Evolutionary conservation across 2,329 filamentous ascomycete genomes (phyloP), one percentile per base, ranked within the genome.

Genomic region (Aspergillus quadricinctus): DNA sequence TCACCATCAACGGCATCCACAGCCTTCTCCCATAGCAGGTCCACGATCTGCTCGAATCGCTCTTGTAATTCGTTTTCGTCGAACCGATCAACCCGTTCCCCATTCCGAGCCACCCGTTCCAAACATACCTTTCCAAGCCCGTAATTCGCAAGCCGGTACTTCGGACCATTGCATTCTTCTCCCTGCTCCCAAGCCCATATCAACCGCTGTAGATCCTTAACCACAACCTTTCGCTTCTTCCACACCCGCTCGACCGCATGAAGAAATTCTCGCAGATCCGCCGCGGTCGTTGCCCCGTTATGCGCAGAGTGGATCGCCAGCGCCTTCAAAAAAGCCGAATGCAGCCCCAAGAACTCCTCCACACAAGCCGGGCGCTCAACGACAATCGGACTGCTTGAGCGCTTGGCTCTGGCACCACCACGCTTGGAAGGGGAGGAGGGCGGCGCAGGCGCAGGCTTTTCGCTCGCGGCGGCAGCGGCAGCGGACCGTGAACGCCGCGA

Each of bases 281-380:
- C 82, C 0, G 89, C 86, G 0, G 83, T 78, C 49, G 80, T 77
- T 29, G 77, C 75, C 57, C 87, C 86, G 69, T 88, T 84, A 72
- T 92, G 88, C 1, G 86, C 86, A 58, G 85, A 81, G 65, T 91
- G 87, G 9, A 92, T 75, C 0, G 83, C 81, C 25, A 90, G 76
- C 0, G 88, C 85, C 65, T 86, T 86, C 56, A 90, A 77, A 62
- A 92, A 88, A 10, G 86, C 80, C 43, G 78, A 78, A 69, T 91
- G 84, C 27, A 92, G 77, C 55, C 81, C 76, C 51, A 89, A 73
- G 17, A 91, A 76, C 50, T 88, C 83, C 40, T 65, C 58, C 25
- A 75, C 67, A 41, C 64, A 70, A 11, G 66, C 49, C 25, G 67
- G 67, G 6, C 63, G 68, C 9, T 54, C 48, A 27, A 45, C 49